Conservation (phyloP, 1,284 basidiomycete genomes). For the Ganoderma boninense region DNA sequence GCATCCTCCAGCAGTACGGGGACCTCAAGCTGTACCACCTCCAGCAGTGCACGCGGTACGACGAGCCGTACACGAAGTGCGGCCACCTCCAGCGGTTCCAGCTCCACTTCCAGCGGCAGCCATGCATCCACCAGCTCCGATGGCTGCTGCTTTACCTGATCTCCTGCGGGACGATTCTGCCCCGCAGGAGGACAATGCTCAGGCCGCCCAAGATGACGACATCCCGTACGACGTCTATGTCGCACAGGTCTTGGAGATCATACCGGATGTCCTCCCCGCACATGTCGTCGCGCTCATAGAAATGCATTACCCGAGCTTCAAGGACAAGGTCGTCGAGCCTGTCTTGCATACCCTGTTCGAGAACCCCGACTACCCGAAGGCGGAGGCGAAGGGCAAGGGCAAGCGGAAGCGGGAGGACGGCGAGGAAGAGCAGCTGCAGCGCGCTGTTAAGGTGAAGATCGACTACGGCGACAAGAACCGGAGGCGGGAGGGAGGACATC, state of each 20-base stretch:
- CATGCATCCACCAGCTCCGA: neutral
- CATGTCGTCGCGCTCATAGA: slow-evolving; percentile 57
- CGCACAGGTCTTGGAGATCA: slow-evolving; percentile 66
- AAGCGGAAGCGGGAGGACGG: slow-evolving; percentile 56
- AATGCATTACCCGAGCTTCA: slow-evolving; percentile 43
- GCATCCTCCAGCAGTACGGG: neutral
- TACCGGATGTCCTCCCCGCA: slow-evolving; percentile 70
- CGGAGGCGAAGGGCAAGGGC: slow-evolving; percentile 55
- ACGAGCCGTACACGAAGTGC: neutral
- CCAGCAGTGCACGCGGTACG: too few species aligned
- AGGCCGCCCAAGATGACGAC: slow-evolving; percentile 5
- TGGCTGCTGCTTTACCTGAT: neutral
- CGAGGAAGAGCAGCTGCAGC: slow-evolving; percentile 16
- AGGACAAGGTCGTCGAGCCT: slow-evolving; percentile 54
- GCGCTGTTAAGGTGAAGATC: slow-evolving; percentile 47
- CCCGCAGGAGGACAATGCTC: neutral
- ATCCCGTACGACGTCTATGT: slow-evolving; percentile 39
- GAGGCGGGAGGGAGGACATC: slow-evolving; percentile 45
- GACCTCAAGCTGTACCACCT: too few species aligned
- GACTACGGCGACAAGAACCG: slow-evolving; percentile 62
- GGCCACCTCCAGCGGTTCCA: slow-evolving; percentile 1
- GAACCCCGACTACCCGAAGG: slow-evolving; percentile 65
- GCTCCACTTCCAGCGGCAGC: neutral
- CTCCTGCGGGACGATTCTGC: neutral
- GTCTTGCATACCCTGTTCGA: slow-evolving; percentile 71